phyloP scores from a whole-genome alignment of 192 early-diverging fungal species.

The Coemansia sp. region DNA sequence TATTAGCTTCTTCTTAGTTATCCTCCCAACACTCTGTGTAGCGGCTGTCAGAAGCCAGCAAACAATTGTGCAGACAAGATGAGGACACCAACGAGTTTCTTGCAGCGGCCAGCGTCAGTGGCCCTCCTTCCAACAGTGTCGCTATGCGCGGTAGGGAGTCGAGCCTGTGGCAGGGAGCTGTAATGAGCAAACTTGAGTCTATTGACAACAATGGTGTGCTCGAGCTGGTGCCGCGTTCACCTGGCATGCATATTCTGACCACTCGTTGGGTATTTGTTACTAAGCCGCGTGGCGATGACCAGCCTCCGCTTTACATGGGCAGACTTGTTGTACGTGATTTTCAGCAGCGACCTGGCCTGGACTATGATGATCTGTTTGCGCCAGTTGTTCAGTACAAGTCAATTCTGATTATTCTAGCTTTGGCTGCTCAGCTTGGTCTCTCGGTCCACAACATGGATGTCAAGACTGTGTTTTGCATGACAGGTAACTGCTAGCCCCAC shows the following conservation, averaged over 20 bases:
- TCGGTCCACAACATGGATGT: slow-evolving; percentile 1
- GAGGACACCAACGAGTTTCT: background rate
- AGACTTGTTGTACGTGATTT: slow-evolving; percentile 1
- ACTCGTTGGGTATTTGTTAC: slow-evolving; percentile 11
- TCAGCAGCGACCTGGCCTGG: background rate
- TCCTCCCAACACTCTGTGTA: too few species aligned
- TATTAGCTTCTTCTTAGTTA: too few species aligned
- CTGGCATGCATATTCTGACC: background rate
- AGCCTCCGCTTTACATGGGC: slow-evolving; percentile 5
- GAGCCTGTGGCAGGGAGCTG: background rate
- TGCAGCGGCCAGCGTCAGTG: background rate
- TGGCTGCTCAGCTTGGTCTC: background rate
- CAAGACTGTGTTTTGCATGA: slow-evolving; percentile 11
- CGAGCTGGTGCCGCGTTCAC: background rate
- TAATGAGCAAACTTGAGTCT: background rate
- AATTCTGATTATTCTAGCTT: background rate
- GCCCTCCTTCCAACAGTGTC: background rate
- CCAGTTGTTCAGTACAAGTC: slow-evolving; percentile 14
- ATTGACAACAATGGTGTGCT: slow-evolving; percentile 12
- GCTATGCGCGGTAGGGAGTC: background rate
- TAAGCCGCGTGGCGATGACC: background rate
- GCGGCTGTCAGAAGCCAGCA: background rate
- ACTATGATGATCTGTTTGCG: slow-evolving; percentile 7
- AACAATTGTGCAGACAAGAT: background rate
- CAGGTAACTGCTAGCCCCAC: background rate